Evolutionary conservation across 83 land plant genomes (phyloP).

Genomic region (Thuja plicata): DNA sequence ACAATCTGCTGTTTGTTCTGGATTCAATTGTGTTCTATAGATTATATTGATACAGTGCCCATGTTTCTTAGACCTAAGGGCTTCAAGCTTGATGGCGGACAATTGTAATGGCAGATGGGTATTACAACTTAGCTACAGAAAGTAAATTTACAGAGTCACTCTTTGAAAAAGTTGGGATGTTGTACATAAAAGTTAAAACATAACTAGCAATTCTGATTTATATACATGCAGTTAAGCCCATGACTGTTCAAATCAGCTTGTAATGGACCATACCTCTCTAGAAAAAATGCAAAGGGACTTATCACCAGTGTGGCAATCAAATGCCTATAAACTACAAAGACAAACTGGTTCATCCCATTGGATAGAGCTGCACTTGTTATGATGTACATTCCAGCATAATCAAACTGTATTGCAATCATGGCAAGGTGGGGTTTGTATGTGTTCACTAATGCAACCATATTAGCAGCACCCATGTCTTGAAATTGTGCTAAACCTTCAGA

Average conservation of each 20-base stretch:
- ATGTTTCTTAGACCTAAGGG: background rate
- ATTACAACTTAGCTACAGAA: too few species aligned
- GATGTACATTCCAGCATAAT: background rate
- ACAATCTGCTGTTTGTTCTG: too few species aligned
- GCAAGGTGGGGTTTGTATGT: background rate
- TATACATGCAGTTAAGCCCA: background rate
- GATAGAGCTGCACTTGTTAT: background rate
- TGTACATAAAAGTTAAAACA: background rate
- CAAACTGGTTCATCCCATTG: slow-evolving; percentile 7
- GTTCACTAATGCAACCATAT: background rate
- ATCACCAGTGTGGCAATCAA: slow-evolving; percentile 1
- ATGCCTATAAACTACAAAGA: slow-evolving; percentile 4
- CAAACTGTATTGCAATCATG: background rate
- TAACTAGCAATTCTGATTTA: background rate
- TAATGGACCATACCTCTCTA: slow-evolving; percentile 1
- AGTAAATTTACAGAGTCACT: background rate
- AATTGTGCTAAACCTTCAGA: background rate
- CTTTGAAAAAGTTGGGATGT: background rate
- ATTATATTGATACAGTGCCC: background rate
- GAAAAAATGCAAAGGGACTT: background rate
- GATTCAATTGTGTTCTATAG: too few species aligned
- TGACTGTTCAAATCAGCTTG: background rate
- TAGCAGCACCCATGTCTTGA: background rate
- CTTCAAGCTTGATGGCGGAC: background rate
- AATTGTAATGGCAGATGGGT: background rate